Evolutionary conservation across 192 early-diverging fungal species (phyloP), one percentile per base, ranked within the genome.

Genomic region (Oehlia diaphana): DNA sequence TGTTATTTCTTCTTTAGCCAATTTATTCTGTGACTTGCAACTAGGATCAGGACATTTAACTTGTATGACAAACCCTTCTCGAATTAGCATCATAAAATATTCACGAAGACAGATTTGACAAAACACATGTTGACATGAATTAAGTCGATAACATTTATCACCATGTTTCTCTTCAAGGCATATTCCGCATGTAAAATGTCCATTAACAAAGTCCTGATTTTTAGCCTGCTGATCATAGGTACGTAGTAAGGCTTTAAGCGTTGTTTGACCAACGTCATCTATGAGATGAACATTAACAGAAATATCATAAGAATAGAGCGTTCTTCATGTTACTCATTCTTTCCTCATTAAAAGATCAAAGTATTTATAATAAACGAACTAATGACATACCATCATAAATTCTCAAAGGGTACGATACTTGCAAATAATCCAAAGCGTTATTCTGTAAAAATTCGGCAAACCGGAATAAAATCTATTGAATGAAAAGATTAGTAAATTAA

Each of bases 161-260:
- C 82, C 82, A 42, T 44, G 80, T 50, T 80, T 83, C 35, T 83
- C 69, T 35, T 83, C 82, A 49, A 83, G 69, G 53, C 82, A 83
- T 44, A 83, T 79, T 5, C 74, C 79, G 71, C 82, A 83, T 14
- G 26, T 62, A 53, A 80, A 83, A 76, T 74, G 80, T 14, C 74
- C 69, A 26, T 75, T 33, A 9, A 31, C 14, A 42, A 83, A 83
- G 9, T 63, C 71, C 62, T 74, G 53, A 21, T 68, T 63, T 2
- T 75, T 19, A 21, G 50, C 50, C 23, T 70, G 47, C 49, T 74
- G 77, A 44, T 82, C 71, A 69, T 79, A 78, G 37, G 63, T 44
- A 39, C 26, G 28, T 21, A 82, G 53, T 28, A 79, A 74, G 2
- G 50, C 35, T 70, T 74, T 78, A 9, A 82, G 58, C 12, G 71